Conservation (phyloP, 2,329 filamentous ascomycete species). For the Lasiodiplodia theobromae region DNA sequence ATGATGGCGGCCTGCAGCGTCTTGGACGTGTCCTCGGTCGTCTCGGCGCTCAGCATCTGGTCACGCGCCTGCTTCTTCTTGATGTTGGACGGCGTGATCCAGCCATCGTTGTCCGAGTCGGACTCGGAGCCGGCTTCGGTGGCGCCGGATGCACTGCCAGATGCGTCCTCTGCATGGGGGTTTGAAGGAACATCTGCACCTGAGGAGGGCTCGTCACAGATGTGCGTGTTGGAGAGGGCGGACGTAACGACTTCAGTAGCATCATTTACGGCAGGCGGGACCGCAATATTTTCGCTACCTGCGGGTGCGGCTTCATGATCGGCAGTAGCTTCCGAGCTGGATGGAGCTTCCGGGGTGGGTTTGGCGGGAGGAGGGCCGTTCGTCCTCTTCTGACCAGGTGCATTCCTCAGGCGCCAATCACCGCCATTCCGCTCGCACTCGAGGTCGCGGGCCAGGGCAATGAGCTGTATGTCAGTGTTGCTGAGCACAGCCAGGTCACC, state of each 20-base stretch:
- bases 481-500: constrained; percentile 90
- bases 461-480: constrained; percentile 84
- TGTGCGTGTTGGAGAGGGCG: constrained; percentile 5
- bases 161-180: constrained; percentile 2
- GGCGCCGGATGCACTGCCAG: constrained; percentile 19
- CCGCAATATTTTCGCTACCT: background rate
- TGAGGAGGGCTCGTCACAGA: constrained; percentile 10
- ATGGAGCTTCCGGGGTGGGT: constrained; percentile 33
- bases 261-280: background rate
- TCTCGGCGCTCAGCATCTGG: constrained; percentile 52
- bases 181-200: background rate
- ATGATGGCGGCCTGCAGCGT: constrained; percentile 88
- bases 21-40: constrained; percentile 57
- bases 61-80: constrained; percentile 81
- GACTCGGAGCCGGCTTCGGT: constrained; percentile 27
- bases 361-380: constrained; percentile 69
- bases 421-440: constrained; percentile 91
- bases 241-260: constrained; percentile 14
- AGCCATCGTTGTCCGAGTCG: constrained; percentile 72
- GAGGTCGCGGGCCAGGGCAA: constrained; percentile 93
- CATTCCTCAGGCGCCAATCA: constrained; percentile 81
- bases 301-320: constrained; percentile 34
- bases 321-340: background rate
- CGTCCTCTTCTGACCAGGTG: constrained; percentile 78
- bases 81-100: constrained; percentile 95